Evolutionary conservation across 139 green algal species (phyloP), one percentile per base, ranked within the genome.

Genomic region (Coccomyxa sp.): DNA sequence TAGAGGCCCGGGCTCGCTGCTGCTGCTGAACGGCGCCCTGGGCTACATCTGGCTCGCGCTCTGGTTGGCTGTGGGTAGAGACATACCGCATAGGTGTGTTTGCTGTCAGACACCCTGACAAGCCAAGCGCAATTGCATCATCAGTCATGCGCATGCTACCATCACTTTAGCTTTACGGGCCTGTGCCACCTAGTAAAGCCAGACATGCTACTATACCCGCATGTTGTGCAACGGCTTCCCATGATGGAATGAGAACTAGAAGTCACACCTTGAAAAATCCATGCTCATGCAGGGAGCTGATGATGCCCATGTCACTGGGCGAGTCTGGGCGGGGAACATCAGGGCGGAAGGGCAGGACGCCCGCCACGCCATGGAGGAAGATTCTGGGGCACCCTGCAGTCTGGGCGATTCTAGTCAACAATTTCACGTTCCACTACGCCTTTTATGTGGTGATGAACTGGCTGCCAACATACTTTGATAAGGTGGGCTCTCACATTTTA

Each of bases 371-470:
- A 22, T 97, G 92, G 92, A 7, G n/a, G 6, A 70, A 76, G 36
- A 91, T 97, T 83, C 64, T 97, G 78, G 31, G 70, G 58, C 89
- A 85, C 75, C 70, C 84, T 34, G 91, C 96, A 7, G 90, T 99
- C 54, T 97, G 93, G 95, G 91, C 93, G 44, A 99, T 99, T 71
- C 81, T 98, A 9, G 79, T 95, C 70, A 98, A 97, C 90, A 99
- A 99, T 90, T 99, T 98, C 85, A 93, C 92, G 41, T 99, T 99
- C 83, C 96, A 99, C 86, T 99, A 99, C 74, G 91, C 93, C 41
- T 95, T 99, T 41, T 99, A 99, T 75, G 90, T 99, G 0, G 84
- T 98, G 81, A 98, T 99, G 96, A 99, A 98, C 83, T 99, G 96
- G 96, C 81, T 99, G 82, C 96, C 96, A 9, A 99, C 96, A 7